These are phyloP conservation scores for Tephrocybe sp. DNA, from an alignment of 768 basidiomycete genomes.

Conservation along the genomic window DNA sequence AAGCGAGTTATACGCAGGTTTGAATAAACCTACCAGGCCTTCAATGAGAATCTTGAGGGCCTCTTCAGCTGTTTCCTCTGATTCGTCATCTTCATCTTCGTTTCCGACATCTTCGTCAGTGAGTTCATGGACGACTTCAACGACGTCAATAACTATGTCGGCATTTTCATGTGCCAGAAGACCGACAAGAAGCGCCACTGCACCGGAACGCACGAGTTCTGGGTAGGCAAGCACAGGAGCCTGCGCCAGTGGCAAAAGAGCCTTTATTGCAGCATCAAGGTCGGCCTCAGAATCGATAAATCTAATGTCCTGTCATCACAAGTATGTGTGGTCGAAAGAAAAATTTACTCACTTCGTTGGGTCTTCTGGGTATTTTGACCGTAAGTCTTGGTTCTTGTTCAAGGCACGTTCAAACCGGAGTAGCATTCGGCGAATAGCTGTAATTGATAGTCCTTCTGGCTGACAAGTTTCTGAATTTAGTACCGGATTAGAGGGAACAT, in stretches of 20 bases:
- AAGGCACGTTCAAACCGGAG: slow-evolving; percentile 84
- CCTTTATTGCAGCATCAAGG: slow-evolving; percentile 84
- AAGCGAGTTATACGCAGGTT: slow-evolving; percentile 2
- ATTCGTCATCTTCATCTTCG: slow-evolving; percentile 66
- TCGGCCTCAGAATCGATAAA: slow-evolving; percentile 99
- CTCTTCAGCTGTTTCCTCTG: slow-evolving; percentile 59
- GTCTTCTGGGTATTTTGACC: slow-evolving; percentile 93
- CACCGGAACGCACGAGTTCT: slow-evolving; percentile 79
- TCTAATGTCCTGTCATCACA: slow-evolving; percentile 38
- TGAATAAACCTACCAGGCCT: slow-evolving; percentile 59
- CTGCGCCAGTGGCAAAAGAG: slow-evolving; percentile 87
- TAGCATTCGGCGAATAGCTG: slow-evolving; percentile 70
- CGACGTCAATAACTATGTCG: slow-evolving; percentile 95
- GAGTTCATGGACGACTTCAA: slow-evolving; percentile 90
- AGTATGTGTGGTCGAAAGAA: not conserved
- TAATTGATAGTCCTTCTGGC: slow-evolving; percentile 68
- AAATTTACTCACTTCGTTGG: slow-evolving; percentile 70
- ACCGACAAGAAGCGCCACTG: slow-evolving; percentile 70
- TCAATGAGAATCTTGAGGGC: slow-evolving; percentile 76
- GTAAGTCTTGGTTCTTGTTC: slow-evolving; percentile 93
- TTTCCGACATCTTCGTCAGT: slow-evolving; percentile 95
- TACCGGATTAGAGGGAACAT: slow-evolving; percentile 17
- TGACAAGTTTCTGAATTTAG: slow-evolving; percentile 28
- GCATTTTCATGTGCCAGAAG: slow-evolving; percentile 94
- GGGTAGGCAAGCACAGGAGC: slow-evolving; percentile 82